Evolutionary conservation across 2,329 filamentous ascomycete species (phyloP).

Genomic region (Pestalotiopsis sp.): DNA sequence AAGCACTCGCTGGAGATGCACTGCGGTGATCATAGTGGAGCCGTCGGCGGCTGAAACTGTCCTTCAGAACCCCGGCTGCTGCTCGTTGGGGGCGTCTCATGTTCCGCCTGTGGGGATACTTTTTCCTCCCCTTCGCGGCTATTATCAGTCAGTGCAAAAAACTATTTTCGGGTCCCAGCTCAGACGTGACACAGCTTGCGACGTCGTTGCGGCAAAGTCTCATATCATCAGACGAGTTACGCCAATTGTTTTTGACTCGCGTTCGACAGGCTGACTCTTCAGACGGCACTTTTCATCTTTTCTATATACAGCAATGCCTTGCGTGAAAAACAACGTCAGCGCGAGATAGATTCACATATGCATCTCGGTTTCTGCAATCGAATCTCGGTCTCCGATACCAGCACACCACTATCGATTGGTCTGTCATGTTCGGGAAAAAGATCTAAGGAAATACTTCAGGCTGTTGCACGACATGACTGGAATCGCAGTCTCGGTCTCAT

Average conservation of each 20-base stretch:
- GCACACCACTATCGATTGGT: background rate
- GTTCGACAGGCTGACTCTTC: background rate
- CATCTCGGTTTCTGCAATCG: background rate
- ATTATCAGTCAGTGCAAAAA: background rate
- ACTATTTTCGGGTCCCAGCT: background rate
- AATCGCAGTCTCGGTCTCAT: background rate
- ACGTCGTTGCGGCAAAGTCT: background rate
- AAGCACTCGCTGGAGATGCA: background rate
- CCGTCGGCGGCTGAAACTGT: background rate
- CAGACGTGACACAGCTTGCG: background rate
- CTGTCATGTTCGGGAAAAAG: background rate
- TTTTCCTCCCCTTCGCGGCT: background rate
- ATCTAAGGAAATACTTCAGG: background rate
- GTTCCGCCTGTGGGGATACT: background rate
- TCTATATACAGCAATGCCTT: background rate
- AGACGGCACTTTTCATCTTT: background rate
- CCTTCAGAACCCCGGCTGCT: background rate
- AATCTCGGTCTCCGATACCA: background rate
- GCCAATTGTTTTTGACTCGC: background rate
- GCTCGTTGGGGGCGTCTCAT: background rate
- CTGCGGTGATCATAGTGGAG: background rate
- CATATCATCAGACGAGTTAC: background rate
- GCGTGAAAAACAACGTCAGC: background rate
- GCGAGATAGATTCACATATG: background rate
- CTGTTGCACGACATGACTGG: background rate